Evolutionary conservation across 331 rosid genomes (phyloP).

Genomic region (Pyracantha coccinea): DNA sequence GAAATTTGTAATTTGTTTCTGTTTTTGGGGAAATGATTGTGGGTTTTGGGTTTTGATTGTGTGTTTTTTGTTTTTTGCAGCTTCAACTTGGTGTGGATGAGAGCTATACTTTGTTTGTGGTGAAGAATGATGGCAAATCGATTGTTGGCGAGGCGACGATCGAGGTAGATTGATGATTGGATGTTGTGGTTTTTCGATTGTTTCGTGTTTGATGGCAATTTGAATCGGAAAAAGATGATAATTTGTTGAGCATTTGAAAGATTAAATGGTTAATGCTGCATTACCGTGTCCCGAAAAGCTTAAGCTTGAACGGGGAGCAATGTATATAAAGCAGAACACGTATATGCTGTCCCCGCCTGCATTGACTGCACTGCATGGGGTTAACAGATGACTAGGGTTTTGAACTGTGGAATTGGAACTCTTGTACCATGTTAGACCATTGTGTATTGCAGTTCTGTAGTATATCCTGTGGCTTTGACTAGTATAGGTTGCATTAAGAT

Average conservation of each 20-base stretch:
- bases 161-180: constrained; percentile 40
- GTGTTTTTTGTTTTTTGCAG: too few species aligned
- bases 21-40: neutral
- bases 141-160: constrained; percentile 47
- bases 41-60: too few species aligned
- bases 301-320: neutral
- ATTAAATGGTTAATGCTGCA: neutral
- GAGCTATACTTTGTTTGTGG: constrained; percentile 63
- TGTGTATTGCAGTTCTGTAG: neutral
- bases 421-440: too few species aligned
- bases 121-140: constrained; percentile 36
- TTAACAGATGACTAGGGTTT: too few species aligned
- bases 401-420: too few species aligned
- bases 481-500: neutral
- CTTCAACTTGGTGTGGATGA: constrained; percentile 96
- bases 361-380: neutral
- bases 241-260: neutral
- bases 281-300: neutral
- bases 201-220: neutral
- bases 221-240: neutral
- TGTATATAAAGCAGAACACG: neutral
- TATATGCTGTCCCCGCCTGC: neutral
- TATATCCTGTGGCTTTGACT: neutral
- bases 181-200: neutral
- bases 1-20: neutral